Evolutionary conservation across 768 basidiomycete species (phyloP), one percentile per base, ranked within the genome.

Genomic region (Boletellus sp.): DNA sequence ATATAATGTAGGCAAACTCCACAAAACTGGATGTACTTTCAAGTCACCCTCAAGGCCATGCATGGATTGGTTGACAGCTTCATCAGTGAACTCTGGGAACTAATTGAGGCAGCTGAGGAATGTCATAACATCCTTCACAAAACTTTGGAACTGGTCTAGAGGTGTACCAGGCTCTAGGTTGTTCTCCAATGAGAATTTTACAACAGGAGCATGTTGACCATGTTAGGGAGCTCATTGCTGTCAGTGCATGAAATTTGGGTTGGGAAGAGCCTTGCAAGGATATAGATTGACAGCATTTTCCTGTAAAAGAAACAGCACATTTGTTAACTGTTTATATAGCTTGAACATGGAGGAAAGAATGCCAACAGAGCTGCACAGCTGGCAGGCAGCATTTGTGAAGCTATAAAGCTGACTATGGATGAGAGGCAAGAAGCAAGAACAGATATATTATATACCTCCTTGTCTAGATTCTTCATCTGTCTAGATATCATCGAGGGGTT

Each of bases 21-120:
- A 16, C 9, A 33, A 42, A 49, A 59, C 2, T 32, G 6, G 19
- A 56, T 67, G 17, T 55, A 75, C 76, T 64, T 74, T 78, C 35
- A 81, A 59, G 54, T 80, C 79, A 0, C 70, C 75, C 53, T 80
- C 75, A 15, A 81, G 73, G 1, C 74, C 69, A 24, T 72, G 54
- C 78, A n/a, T n/a, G n/a, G n/a, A n/a, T n/a, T n/a, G n/a, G n/a
- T n/a, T n/a, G n/a, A n/a, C n/a, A n/a, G n/a, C n/a, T n/a, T n/a
- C n/a, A n/a, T n/a, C n/a, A n/a, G n/a, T n/a, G n/a, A n/a, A n/a
- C n/a, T n/a, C n/a, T 1, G 79, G 78, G 39, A 80, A 80, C 42
- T 80, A 79, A 37, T 79, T 79, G 42, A 80, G 63, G 51, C 76
- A 76, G n/a, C 76, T 72, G 33, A 81, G 61, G 49, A 80, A 80